These are phyloP conservation scores for Hansenula lynferdii DNA, from an alignment of 1,139 yeast species.

Conservation along the genomic window DNA sequence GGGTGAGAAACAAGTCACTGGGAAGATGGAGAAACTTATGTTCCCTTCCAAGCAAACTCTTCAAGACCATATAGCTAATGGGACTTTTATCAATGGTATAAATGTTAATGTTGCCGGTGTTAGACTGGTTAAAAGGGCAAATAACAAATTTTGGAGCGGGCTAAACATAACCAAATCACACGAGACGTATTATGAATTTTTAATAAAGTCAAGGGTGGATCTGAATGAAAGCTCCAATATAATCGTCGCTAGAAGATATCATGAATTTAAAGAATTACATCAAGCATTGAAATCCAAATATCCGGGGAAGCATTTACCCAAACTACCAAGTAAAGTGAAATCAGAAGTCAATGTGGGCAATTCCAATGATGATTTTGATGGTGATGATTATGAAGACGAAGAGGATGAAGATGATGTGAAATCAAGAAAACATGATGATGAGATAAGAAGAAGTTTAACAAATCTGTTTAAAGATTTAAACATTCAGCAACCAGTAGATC, in stretches of 20 bases:
- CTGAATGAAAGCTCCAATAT: slow-evolving; percentile 26
- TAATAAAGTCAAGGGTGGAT: slow-evolving; percentile 23
- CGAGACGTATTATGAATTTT: slow-evolving; percentile 25
- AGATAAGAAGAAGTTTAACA: slow-evolving; percentile 12
- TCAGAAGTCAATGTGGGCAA: slow-evolving; percentile 19
- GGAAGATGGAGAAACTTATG: slow-evolving; percentile 31
- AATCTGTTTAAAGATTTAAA: slow-evolving; percentile 14
- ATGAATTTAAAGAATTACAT: slow-evolving; percentile 59
- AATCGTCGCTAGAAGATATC: slow-evolving; percentile 54
- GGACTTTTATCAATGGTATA: slow-evolving; percentile 50
- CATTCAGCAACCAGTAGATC: slow-evolving; percentile 3
- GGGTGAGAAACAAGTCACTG: slow-evolving; percentile 17
- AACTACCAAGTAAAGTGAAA: slow-evolving; percentile 52
- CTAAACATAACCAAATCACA: slow-evolving; percentile 13
- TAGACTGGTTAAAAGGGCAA: slow-evolving; percentile 11
- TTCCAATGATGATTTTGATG: slow-evolving; percentile 11
- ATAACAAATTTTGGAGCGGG: slow-evolving; percentile 19
- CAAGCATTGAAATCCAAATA: slow-evolving; percentile 44
- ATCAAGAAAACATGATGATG: slow-evolving; percentile 17
- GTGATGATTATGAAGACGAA: slow-evolving; percentile 9
- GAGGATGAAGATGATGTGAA: slow-evolving; percentile 20
- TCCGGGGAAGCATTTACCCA: slow-evolving; percentile 70
- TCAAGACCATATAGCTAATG: slow-evolving; percentile 39
- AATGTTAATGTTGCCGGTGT: slow-evolving; percentile 68
- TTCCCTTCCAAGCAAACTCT: slow-evolving; percentile 52